These are phyloP conservation scores for Quillaja saponaria DNA, from an alignment of 306 rosid species.

Conservation along the genomic window DNA sequence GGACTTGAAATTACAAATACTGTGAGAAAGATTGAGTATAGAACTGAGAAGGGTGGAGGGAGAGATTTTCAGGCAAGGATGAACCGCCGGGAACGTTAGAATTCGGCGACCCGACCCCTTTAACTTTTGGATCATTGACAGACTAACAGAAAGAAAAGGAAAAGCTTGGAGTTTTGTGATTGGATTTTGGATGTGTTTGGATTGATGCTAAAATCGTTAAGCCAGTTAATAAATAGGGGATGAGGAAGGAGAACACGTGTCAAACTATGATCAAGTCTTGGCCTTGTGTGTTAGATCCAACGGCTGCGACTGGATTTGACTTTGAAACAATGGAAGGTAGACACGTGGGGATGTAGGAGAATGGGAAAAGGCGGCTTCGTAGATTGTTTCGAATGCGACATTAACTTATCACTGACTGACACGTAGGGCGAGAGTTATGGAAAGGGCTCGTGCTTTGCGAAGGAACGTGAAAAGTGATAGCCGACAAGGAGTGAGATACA, in stretches of 20 bases:
- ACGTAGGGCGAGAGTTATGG: slow-evolving; percentile 38
- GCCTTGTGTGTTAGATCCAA: not conserved
- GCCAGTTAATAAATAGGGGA: slow-evolving; percentile 31
- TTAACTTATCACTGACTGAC: slow-evolving; percentile 18
- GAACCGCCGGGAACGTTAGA: slow-evolving; percentile 68
- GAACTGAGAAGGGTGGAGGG: slow-evolving; percentile 50
- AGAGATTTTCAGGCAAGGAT: slow-evolving; percentile 48
- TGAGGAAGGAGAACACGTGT: slow-evolving; percentile 47
- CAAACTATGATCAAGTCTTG: not conserved
- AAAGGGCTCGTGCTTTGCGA: slow-evolving; percentile 34
- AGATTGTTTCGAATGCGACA: not conserved
- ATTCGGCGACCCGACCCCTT: slow-evolving; percentile 66
- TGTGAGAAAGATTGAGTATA: slow-evolving; percentile 37
- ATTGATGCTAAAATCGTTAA: too few relatives aligned
- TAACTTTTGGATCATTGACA: slow-evolving; percentile 45
- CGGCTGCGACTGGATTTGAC: not conserved
- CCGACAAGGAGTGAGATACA: slow-evolving; percentile 41
- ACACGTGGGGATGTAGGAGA: slow-evolving; percentile 28
- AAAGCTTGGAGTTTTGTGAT: slow-evolving; percentile 20
- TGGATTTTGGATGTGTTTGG: slow-evolving; percentile 20
- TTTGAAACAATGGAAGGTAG: not conserved
- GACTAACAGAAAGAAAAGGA: not conserved
- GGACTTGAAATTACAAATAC: slow-evolving; percentile 40
- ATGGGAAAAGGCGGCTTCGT: slow-evolving; percentile 29
- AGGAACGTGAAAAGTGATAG: slow-evolving; percentile 32